phyloP scores from a whole-genome alignment of 331 rosid species.

The Prunus yedoensis region DNA sequence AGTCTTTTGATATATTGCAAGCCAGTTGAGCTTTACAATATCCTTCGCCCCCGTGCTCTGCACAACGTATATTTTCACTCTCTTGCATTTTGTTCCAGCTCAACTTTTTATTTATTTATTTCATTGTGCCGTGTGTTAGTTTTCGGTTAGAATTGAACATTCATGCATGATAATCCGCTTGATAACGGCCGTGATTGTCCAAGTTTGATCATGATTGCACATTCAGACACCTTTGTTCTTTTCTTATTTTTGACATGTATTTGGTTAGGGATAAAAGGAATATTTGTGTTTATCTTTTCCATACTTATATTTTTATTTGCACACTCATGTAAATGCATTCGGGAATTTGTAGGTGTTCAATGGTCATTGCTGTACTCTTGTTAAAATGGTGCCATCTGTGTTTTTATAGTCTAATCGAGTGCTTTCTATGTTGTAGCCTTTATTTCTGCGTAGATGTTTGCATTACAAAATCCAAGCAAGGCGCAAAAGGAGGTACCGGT shows the following conservation, averaged over 20 bases:
- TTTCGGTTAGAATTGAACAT: background rate
- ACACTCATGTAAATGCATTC: background rate
- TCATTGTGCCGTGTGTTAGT: background rate
- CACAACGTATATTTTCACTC: constrained; percentile 51
- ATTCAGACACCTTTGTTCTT: background rate
- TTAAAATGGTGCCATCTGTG: background rate
- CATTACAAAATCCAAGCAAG: constrained; percentile 72
- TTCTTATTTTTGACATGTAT: background rate
- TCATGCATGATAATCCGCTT: background rate
- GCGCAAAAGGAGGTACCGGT: constrained; percentile 58
- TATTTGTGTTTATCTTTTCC: background rate
- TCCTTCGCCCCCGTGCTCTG: constrained; percentile 76
- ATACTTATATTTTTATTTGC: background rate
- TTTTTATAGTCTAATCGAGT: background rate
- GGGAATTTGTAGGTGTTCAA: background rate
- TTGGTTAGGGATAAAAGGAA: too few species aligned
- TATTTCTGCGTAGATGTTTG: constrained; percentile 77
- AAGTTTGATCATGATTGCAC: background rate
- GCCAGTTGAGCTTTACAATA: constrained; percentile 95
- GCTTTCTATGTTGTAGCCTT: constrained; percentile 24
- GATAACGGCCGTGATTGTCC: background rate
- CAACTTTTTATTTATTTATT: background rate
- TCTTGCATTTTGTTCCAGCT: constrained; percentile 14
- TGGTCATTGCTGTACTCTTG: background rate
- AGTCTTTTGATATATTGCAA: constrained; percentile 87